Base-by-base conservation (phyloP, 768 basidiomycete species). In the Amanita subjunquillea region DNA sequence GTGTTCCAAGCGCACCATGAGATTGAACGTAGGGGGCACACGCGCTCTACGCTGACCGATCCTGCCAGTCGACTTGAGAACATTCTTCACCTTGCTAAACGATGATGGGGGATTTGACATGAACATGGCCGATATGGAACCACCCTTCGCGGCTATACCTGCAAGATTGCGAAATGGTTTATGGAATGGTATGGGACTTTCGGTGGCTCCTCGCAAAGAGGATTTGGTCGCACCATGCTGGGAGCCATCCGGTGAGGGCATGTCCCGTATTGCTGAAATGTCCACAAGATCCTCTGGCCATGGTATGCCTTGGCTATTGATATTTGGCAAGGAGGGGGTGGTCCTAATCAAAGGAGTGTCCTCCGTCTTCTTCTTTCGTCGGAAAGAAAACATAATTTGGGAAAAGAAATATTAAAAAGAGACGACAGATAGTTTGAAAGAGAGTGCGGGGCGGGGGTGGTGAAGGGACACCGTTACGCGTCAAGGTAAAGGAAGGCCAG, bases 271-370 rank as follows among this genome's bases (percentile, higher is more conserved):
- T 54, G 80, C 78, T 38, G 77, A 72, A 55, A 85, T 72, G 62
- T 91, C 86, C 39, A 92, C 82, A 34, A 92, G 77, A 66, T 83
- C 76, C 67, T 84, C 85, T 22, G 90, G 90, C 90, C 90, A 92
- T 53, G 84, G 84, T 37, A 89, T 85, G 34, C 82, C 86, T 60
- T 82, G 83, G 41, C 83, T 76, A 49, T 71, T 75, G 58, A 91
- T 76, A 62, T 88, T 81, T 53, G 90, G 90, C 36, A 91, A 76
- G 47, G 88, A 91, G 6, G 87, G 85, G 38, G 86, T 87, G n/a
- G 81, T 74, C 60, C 80, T 83, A 49, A 91, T 73, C 55, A 69
- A 68, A 34, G 73, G 68, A 1, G 68, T 57, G 39, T 73, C 67
- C 59, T 75, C 70, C 59, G 65, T 67, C 68, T 75, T 72, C 71